These are phyloP conservation scores for Lanmaoa rubissima DNA, from an alignment of 768 basidiomycete species.

Conservation along the genomic window DNA sequence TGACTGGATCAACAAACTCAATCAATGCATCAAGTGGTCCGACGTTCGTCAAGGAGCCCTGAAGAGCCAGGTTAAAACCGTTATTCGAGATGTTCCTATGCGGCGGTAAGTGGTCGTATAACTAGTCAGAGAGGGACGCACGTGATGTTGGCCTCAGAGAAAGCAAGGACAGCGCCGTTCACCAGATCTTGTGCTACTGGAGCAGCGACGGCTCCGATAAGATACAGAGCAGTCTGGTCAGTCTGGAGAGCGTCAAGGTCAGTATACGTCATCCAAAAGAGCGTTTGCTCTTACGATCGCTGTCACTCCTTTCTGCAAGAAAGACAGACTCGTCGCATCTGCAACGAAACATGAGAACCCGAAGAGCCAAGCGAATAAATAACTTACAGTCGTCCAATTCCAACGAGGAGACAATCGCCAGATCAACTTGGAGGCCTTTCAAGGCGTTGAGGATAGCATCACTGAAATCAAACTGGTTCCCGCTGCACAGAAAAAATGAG, in stretches of 20 bases:
- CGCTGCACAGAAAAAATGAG: slow-evolving; percentile 38
- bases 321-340: slow-evolving; percentile 57
- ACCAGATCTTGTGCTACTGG: slow-evolving; percentile 67
- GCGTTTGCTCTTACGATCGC: slow-evolving; percentile 41
- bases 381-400: slow-evolving; percentile 66
- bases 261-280: neutral
- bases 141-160: slow-evolving; percentile 60
- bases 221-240: slow-evolving; percentile 59
- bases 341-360: slow-evolving; percentile 1
- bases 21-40: slow-evolving; percentile 73
- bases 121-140: slow-evolving; percentile 12
- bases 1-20: slow-evolving; percentile 60
- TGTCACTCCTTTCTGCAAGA: slow-evolving; percentile 55
- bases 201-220: slow-evolving; percentile 70
- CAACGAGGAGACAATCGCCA: slow-evolving; percentile 51
- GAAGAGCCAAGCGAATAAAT: neutral
- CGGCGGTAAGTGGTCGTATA: slow-evolving; percentile 52
- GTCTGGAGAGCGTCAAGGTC: slow-evolving; percentile 37
- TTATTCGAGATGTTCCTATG: slow-evolving; percentile 53
- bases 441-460: slow-evolving; percentile 64
- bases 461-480: slow-evolving; percentile 60
- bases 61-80: slow-evolving; percentile 61
- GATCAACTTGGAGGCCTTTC: slow-evolving; percentile 55
- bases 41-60: slow-evolving; percentile 56
- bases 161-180: slow-evolving; percentile 50